Percentiles rank a stretch among this genome's conserved stretches.
These are phyloP conservation scores for Piloderma croceum DNA, from an alignment of 768 basidiomycete genomes.

Conservation along the genomic window DNA sequence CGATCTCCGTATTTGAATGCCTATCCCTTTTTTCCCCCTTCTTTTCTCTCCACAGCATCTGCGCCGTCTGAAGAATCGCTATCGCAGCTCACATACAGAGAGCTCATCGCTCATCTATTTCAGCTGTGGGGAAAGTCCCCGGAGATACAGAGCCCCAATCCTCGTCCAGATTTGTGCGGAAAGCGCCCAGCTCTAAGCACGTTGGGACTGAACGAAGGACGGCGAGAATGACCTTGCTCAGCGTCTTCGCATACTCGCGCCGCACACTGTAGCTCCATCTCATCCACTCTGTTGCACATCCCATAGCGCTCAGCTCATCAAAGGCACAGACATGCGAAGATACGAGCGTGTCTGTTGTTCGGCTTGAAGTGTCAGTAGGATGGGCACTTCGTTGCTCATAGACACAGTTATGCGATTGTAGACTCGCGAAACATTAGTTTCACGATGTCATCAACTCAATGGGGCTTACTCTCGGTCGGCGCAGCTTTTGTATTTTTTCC, in stretches of 20 bases:
- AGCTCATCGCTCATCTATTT: constrained; percentile 39
- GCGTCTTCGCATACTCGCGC: constrained; percentile 15
- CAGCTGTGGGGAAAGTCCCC: constrained; percentile 93
- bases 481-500: constrained; percentile 51
- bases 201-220: constrained; percentile 51
- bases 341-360: constrained; percentile 60
- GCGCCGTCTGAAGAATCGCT: constrained; percentile 76
- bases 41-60: constrained; percentile 17
- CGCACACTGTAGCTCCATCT: constrained; percentile 37
- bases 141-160: constrained; percentile 69
- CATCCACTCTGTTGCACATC: constrained; percentile 53
- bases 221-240: constrained; percentile 46
- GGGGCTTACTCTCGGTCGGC: constrained; percentile 87
- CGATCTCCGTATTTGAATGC: constrained; percentile 1
- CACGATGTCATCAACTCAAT: constrained; percentile 70
- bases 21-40: constrained; percentile 17
- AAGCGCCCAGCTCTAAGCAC: constrained; percentile 72
- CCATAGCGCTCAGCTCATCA: constrained; percentile 29
- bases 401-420: constrained; percentile 84
- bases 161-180: constrained; percentile 53
- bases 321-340: constrained; percentile 63
- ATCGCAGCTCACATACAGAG: constrained; percentile 78
- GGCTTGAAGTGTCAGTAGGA: constrained; percentile 32
- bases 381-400: constrained; percentile 69
- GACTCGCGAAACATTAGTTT: too few species aligned